Conservation (phyloP, 352 stramenopile genomes). For the Globisporangium sylvaticum region DNA sequence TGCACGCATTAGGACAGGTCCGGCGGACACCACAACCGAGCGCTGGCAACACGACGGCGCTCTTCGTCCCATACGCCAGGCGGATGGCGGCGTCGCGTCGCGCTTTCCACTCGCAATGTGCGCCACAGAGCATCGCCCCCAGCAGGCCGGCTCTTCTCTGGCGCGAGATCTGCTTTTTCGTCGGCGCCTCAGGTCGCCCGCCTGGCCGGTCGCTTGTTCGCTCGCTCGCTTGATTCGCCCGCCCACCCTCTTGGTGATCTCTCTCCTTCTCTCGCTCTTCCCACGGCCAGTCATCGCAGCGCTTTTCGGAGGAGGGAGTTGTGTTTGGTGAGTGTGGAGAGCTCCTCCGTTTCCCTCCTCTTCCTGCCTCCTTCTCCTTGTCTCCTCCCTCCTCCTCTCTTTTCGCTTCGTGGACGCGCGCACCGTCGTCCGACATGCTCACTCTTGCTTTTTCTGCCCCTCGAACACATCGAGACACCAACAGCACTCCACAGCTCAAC, state of each 20-base stretch:
- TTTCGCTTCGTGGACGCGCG: neutral
- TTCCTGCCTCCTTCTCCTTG: neutral
- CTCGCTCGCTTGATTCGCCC: constrained; percentile 4
- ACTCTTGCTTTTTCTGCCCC: constrained; percentile 17
- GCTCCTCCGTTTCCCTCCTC: constrained; percentile 3
- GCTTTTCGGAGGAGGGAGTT: neutral
- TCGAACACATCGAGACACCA: constrained; percentile 7
- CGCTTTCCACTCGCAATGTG: neutral
- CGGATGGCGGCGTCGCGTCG: neutral
- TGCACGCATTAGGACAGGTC: neutral
- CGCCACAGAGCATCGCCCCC: neutral
- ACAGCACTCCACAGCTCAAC: neutral
- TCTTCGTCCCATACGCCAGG: constrained; percentile 7
- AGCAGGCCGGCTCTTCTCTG: constrained; percentile 5
- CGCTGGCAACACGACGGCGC: neutral
- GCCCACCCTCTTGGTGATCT: constrained; percentile 6
- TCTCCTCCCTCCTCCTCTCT: neutral
- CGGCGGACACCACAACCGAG: neutral
- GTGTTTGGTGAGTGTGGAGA: neutral
- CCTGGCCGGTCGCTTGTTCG: neutral
- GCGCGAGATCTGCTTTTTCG: neutral
- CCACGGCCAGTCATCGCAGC: constrained; percentile 5
- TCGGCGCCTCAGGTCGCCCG: neutral
- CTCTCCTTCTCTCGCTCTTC: neutral
- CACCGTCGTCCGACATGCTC: constrained; percentile 6